A percentile compares a stretch with the other conserved stretches of the same genome.
Conservation (phyloP, 202 grass and related monocot genomes). For the Miscanthus sacchariflorus region DNA sequence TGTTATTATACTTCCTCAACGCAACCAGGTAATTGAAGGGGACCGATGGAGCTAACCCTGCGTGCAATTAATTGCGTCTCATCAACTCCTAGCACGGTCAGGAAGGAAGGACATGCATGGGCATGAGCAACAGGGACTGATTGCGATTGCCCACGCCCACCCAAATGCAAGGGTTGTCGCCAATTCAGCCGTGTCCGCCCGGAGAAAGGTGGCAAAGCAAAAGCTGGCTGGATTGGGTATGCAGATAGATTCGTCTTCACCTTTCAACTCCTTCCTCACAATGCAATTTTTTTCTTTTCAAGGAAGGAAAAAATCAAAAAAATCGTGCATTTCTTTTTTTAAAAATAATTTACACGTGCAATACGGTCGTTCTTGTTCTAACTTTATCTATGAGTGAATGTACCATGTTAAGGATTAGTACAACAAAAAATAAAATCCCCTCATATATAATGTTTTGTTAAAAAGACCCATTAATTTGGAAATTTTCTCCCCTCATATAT, state of each 20-base stretch:
- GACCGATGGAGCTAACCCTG: background rate
- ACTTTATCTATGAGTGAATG: background rate
- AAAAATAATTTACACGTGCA: background rate
- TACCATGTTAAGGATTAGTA: background rate
- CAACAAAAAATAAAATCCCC: no score
- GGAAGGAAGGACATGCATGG: background rate
- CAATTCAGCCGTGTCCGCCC: background rate
- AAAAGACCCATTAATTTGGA: no score
- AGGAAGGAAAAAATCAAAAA: background rate
- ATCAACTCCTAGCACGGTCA: background rate
- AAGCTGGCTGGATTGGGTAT: background rate
- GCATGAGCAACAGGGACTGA: background rate
- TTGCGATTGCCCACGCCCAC: conserved; percentile 39
- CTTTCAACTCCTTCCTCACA: background rate
- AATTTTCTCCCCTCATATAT: background rate
- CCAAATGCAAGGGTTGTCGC: conserved; percentile 23
- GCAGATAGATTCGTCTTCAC: conserved; percentile 5
- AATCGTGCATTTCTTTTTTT: background rate
- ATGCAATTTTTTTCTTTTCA: background rate
- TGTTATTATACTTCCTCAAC: no score
- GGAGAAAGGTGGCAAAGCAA: conserved; percentile 15
- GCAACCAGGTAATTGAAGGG: background rate
- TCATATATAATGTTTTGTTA: no score
- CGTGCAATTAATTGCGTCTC: background rate
- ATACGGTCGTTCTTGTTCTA: no score